Evolutionary conservation across 495 filamentous ascomycete species (phyloP).

Genomic region (Echria macrotheca): DNA sequence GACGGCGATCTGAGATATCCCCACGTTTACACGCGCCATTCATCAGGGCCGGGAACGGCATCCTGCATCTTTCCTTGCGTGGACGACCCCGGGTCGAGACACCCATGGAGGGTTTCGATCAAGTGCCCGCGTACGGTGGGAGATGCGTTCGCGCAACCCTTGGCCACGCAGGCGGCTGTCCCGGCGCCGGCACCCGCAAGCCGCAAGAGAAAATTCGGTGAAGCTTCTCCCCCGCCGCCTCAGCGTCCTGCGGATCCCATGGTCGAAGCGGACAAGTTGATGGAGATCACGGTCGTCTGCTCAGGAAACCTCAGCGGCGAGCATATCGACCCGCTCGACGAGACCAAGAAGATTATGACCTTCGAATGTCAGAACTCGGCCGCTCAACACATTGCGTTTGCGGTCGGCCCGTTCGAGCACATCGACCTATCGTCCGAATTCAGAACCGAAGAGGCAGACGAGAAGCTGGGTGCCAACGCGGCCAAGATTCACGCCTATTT

Average conservation of each 20-base stretch:
- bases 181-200: constrained; percentile 8
- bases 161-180: constrained; percentile 23
- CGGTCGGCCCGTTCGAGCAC: constrained; percentile 89
- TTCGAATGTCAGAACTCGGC: constrained; percentile 67
- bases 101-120: constrained; percentile 82
- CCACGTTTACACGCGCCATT: constrained; percentile 84
- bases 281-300: constrained; percentile 85
- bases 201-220: constrained; percentile 32
- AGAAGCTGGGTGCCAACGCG: constrained; percentile 76
- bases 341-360: constrained; percentile 73
- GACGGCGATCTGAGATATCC: constrained; percentile 76
- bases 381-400: constrained; percentile 84
- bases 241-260: constrained; percentile 30
- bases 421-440: constrained; percentile 79
- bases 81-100: constrained; percentile 72
- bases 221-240: constrained; percentile 26
- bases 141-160: constrained; percentile 60
- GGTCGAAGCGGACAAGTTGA: constrained; percentile 69
- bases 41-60: constrained; percentile 66
- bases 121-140: constrained; percentile 79
- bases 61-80: constrained; percentile 88
- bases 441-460: constrained; percentile 83
- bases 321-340: constrained; percentile 62
- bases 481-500: constrained; percentile 85
- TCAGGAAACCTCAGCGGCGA: constrained; percentile 85